Conservation (phyloP, 2,329 filamentous ascomycete genomes). For the Exophiala calicioides region DNA sequence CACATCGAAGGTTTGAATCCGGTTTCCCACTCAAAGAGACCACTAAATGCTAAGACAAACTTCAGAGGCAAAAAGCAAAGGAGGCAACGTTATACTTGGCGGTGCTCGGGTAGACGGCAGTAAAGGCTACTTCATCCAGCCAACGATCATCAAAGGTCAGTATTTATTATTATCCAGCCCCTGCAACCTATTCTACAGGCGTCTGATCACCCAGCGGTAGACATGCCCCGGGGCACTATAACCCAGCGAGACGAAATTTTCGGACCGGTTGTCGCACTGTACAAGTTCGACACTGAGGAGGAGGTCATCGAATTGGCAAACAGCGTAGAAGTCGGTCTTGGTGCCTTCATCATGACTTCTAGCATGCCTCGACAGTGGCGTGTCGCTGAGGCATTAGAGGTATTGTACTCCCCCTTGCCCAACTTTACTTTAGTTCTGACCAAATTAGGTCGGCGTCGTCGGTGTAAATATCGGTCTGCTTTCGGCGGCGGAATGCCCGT, state of each 20-base stretch:
- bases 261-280: constrained; percentile 40
- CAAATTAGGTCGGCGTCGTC: constrained; percentile 75
- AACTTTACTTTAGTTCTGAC: not conserved
- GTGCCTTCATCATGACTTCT: constrained; percentile 58
- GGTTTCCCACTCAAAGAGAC: not conserved
- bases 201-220: not conserved
- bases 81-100: constrained; percentile 32
- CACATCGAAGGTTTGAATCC: constrained; percentile 2
- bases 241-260: constrained; percentile 61
- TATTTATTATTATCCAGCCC: not conserved
- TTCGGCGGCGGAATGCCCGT: constrained; percentile 50
- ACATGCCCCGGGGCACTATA: constrained; percentile 24
- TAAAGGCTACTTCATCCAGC: constrained; percentile 40
- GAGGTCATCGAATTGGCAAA: constrained; percentile 61
- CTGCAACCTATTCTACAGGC: not conserved
- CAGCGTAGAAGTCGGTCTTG: constrained; percentile 54
- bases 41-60: not conserved
- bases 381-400: constrained; percentile 71
- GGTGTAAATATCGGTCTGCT: constrained; percentile 57
- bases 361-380: constrained; percentile 55
- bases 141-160: constrained; percentile 25
- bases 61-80: constrained; percentile 31
- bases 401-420: constrained; percentile 60
- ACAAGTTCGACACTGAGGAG: constrained; percentile 55
- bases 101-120: constrained; percentile 19